phyloP scores from a whole-genome alignment of 1,139 yeast species.

The Geotrichum candidum region DNA sequence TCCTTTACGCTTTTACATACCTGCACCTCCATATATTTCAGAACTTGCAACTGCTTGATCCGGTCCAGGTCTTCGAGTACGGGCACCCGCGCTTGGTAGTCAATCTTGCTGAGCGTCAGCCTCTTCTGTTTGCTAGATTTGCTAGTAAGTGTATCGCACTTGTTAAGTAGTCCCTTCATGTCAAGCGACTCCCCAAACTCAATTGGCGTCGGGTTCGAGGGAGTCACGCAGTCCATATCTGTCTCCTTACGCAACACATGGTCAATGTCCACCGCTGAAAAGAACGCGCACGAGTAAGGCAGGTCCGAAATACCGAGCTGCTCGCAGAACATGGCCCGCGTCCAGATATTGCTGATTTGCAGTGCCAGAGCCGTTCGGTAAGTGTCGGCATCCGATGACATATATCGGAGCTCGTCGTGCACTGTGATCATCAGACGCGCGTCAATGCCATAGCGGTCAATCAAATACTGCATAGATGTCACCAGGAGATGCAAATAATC shows the following conservation, averaged over 20 bases:
- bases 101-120: neutral
- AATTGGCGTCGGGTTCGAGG: conserved; percentile 69
- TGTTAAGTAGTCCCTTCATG: conserved; percentile 48
- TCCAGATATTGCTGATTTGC: conserved; percentile 91
- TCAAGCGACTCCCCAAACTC: conserved; percentile 74
- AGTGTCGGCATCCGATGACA: conserved; percentile 66
- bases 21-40: neutral
- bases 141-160: conserved; percentile 21
- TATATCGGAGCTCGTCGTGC: conserved; percentile 88
- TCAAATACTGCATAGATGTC: conserved; percentile 81
- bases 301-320: conserved; percentile 83
- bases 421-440: conserved; percentile 84
- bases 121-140: neutral
- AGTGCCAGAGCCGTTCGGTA: conserved; percentile 74
- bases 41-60: neutral
- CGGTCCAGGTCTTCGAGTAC: neutral
- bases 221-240: conserved; percentile 80
- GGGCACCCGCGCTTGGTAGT: neutral
- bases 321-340: conserved; percentile 91
- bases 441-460: conserved; percentile 56
- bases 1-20: neutral
- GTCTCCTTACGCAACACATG: conserved; percentile 85
- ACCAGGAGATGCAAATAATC: conserved; percentile 84
- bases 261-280: conserved; percentile 90
- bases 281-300: conserved; percentile 94